Evolutionary conservation across 805 yeast species (phyloP), one percentile per base, ranked within the genome.

Genomic region (Allodekkera sacchari): DNA sequence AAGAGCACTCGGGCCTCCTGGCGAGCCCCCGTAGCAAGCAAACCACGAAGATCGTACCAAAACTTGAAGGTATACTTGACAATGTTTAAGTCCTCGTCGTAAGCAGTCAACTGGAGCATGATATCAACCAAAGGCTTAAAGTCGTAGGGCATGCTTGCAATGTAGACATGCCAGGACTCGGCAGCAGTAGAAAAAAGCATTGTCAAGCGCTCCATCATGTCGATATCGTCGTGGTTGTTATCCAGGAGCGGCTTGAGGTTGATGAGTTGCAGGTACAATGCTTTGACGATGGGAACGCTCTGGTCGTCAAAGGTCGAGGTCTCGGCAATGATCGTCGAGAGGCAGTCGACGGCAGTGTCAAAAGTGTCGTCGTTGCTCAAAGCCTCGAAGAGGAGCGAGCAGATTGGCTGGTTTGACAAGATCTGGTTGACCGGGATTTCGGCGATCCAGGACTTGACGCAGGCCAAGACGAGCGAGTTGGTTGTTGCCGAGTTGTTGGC

Each of bases 61-160:
- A 92, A 92, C 43, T 83, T 77, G 57, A 92, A 92, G 0, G 97
- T 83, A 54, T 82, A 87, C 53, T 82, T 79, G 15, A 85, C 89
- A 34, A 87, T 74, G 47, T 89, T 97, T 48, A 89, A 68, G 55
- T 89, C 96, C 30, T 79, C 79, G 30, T 81, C 83, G 41, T 74
- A 74, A 24, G 77, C 66, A 16, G 94, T 68, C 39, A 88, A 71
- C 39, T 77, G 74, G 27, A 85, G 64, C 15, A 89, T 55, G 5
- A 83, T 74, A 36, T 74, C 77, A 13, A 88, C 88, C 46, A 92
- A 59, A 1, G 82, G 81, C 41, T 71, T 68, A 59, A 83, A 88
- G 27, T 70, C 68, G 27, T 57, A 57, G 0, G 96, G 92, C 32
- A 69, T 62, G 44, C 74, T 74, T 6, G 89, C 85, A 31, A 92